These are phyloP conservation scores for Aspergillus avenaceus DNA, from an alignment of 495 filamentous ascomycete genomes.

Conservation along the genomic window DNA sequence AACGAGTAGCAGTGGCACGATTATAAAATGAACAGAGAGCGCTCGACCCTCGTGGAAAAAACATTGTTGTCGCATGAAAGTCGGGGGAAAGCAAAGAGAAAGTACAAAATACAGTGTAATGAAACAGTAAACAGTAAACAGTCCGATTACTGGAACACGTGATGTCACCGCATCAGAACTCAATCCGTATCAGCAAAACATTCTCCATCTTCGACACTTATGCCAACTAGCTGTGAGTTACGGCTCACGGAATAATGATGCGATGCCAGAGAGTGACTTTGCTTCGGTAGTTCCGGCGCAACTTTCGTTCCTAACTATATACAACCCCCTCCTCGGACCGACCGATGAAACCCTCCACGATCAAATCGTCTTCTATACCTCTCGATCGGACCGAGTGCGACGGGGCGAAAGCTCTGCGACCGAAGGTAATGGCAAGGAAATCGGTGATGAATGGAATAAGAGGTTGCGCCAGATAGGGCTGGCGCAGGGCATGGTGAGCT, in stretches of 20 bases:
- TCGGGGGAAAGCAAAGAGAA: too few species aligned
- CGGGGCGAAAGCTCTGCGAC: conserved; percentile 34
- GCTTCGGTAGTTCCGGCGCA: conserved; percentile 66
- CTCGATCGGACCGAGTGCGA: conserved; percentile 30
- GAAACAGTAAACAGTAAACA: too few species aligned
- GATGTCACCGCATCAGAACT: conserved; percentile 32
- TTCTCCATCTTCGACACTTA: neutral
- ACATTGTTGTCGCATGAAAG: too few species aligned
- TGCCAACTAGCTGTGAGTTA: conserved; percentile 7
- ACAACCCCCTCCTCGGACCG: conserved; percentile 83
- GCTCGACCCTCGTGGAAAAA: conserved; percentile 16
- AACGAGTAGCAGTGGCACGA: conserved; percentile 1
- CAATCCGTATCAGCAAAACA: conserved; percentile 6
- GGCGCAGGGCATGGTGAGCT: conserved; percentile 95
- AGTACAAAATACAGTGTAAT: too few species aligned
- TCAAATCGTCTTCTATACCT: conserved; percentile 89
- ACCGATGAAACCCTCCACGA: conserved; percentile 85
- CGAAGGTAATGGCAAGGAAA: conserved; percentile 52
- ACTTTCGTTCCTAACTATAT: conserved; percentile 85
- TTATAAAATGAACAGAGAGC: conserved; percentile 23
- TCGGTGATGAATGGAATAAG: conserved; percentile 69
- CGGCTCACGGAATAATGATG: conserved; percentile 21
- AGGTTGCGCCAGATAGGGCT: conserved; percentile 89
- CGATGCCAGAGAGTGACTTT: conserved; percentile 37
- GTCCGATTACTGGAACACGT: conserved; percentile 27